Evolutionary conservation across 1,139 yeast species (phyloP), one percentile per base, ranked within the genome.

Genomic region (Pichia sp.): DNA sequence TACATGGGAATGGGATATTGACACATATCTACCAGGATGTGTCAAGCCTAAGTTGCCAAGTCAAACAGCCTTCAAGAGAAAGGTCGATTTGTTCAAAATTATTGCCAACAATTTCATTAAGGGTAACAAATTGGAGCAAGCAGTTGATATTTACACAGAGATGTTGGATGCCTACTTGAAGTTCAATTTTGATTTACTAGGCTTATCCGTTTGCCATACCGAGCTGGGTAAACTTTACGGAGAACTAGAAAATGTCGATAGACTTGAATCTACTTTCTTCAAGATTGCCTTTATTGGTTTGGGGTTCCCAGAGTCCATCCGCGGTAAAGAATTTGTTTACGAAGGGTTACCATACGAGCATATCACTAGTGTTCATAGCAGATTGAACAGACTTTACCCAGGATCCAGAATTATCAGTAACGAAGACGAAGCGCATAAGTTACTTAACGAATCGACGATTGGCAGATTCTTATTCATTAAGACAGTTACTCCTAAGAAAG

Each of bases 311-410:
- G 75, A 75, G 42, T 80, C 90, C 49, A 78, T 87, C 54, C 76
- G 96, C 65, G 87, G 88, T 51, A 82, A 86, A 64, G 84, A 82
- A 59, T 90, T 85, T 67, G 85, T 90, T 55, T 88, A 85, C 67
- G 96, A 90, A 71, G 96, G 96, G 13, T 75, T 84, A 53, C 92
- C 96, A 31, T 90, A 88, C 72, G 97, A 90, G 67, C 95, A 88
- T 68, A 84, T 90, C 55, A 85, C 90, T 5, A 84, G 95, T 1
- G 86, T 90, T 67, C 92, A 87, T 63, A 90, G 85, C 64, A 77
- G 96, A 62, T 73, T 90, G 60, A 77, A 85, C 64, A 80, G 84
- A 66, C 72, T 87, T 49, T 88, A 88, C 68, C 95, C 95, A 30
- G 96, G 96, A 52, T 90, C 96, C 1, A 79, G 85, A 56, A 82